Evolutionary conservation across 2,329 filamentous ascomycete genomes (phyloP), one percentile per base, ranked within the genome.

Genomic region (Sphaerulina vaccinii): DNA sequence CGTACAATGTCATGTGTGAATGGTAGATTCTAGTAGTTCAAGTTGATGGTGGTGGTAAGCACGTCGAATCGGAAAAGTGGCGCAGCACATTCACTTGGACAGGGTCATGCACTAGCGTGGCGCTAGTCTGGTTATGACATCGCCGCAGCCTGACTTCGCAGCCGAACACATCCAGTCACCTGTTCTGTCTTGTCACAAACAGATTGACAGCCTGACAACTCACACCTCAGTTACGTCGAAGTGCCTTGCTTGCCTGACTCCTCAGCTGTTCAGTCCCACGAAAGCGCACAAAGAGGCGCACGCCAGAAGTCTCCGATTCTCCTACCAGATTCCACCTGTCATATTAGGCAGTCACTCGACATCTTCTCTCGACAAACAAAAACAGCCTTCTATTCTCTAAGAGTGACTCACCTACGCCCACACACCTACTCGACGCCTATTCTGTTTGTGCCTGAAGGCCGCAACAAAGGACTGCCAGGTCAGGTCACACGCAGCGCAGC

Each of bases 311-410:
- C 23, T 18, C 29, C 35, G 29, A 38, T 49, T 47, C 24, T 36
- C 11, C 35, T 27, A 45, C 43, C 24, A 27, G n/a, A 21, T 44
- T 52, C 48, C 27, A 13, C 27, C 44, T 49, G 40, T 33, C 50
- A 54, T 61, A 53, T 59, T 50, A 61, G 58, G 55, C 58, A 41
- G 49, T 49, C 46, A 53, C 47, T 22, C 44, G 33, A 53, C 24
- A 54, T 44, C 51, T 52, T 27, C 44, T 46, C 37, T 41, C 51
- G 48, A 51, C 33, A 56, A n/a, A 55, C 35, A 38, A 44, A 47
- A 51, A 32, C 35, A 16, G n/a, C n/a, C n/a, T n/a, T n/a, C n/a
- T n/a, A n/a, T 23, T 50, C 44, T 27, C 44, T 19, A 22, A 41
- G 39, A 40, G 42, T 55, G 52, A 57, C 55, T 56, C 55, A 57